These are phyloP conservation scores for Auriculariales sp. DNA, from an alignment of 768 basidiomycete genomes.

Conservation along the genomic window DNA sequence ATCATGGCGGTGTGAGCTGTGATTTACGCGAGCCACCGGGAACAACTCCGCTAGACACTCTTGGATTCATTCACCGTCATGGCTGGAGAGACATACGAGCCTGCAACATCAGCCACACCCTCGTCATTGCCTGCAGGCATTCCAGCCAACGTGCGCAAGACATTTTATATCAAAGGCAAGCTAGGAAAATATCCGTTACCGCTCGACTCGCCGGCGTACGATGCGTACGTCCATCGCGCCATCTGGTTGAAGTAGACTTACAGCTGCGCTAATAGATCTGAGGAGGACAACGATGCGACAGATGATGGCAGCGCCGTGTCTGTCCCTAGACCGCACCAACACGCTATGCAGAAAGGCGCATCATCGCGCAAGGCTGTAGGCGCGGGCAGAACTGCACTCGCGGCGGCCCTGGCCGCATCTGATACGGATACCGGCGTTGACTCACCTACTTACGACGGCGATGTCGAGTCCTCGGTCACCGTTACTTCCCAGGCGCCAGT, in stretches of 20 bases:
- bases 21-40: too few species aligned
- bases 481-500: conserved; percentile 22
- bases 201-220: conserved; percentile 62
- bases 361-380: neutral
- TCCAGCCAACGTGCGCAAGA: neutral
- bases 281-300: conserved; percentile 82
- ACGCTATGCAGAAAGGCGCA: neutral
- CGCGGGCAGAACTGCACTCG: neutral
- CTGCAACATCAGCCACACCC: too few species aligned
- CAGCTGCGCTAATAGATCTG: conserved; percentile 45
- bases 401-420: conserved; percentile 30
- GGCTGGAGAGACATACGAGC: too few species aligned
- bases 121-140: too few species aligned
- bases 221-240: conserved; percentile 29
- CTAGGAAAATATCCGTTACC: conserved; percentile 37
- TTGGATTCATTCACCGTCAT: too few species aligned
- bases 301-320: conserved; percentile 50
- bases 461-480: conserved; percentile 67
- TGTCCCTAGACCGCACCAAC: conserved; percentile 19
- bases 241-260: too few species aligned
- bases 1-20: too few species aligned
- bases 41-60: too few species aligned
- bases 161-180: neutral
- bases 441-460: conserved; percentile 82
- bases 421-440: conserved; percentile 60